Conservation (phyloP, 495 filamentous ascomycete species). For the Hypoxylon lenormandii region DNA sequence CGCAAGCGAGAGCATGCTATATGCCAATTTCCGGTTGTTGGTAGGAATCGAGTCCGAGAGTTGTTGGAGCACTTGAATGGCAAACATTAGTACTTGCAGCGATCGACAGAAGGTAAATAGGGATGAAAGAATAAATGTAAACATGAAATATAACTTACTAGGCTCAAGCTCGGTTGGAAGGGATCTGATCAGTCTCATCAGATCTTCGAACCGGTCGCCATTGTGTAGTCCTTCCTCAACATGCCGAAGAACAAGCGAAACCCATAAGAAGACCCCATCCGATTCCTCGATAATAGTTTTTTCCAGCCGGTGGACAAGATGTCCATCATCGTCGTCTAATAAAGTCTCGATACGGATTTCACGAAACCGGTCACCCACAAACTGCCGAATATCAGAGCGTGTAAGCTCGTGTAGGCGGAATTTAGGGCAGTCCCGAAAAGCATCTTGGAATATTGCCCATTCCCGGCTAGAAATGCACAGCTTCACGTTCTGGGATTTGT, state of each 20-base stretch:
- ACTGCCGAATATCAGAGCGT: conserved; percentile 21
- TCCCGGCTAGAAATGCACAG: conserved; percentile 61
- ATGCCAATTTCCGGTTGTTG: conserved; percentile 18
- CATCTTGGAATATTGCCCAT: conserved; percentile 52
- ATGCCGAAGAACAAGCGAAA: conserved; percentile 38
- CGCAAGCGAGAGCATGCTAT: conserved; percentile 32
- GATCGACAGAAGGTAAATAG: neutral
- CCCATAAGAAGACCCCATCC: conserved; percentile 57
- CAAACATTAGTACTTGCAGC: neutral
- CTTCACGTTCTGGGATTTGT: conserved; percentile 48
- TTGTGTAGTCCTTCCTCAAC: conserved; percentile 36
- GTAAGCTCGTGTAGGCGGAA: conserved; percentile 38
- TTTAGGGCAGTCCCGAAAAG: conserved; percentile 39
- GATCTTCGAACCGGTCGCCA: conserved; percentile 34
- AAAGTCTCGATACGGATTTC: conserved; percentile 42
- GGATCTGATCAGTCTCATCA: conserved; percentile 25
- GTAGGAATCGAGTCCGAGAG: conserved; percentile 28
- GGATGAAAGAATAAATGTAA: neutral
- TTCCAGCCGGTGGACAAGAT: conserved; percentile 10
- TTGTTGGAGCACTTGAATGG: conserved; percentile 25
- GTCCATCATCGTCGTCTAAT: neutral
- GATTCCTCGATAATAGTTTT: conserved; percentile 45
- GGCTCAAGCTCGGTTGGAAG: conserved; percentile 37
- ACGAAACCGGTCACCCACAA: conserved; percentile 39
- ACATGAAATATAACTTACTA: conserved; percentile 17